Evolutionary conservation across 2,329 filamentous ascomycete species (phyloP).

Genomic region (Pseudofabraea citricarpa): DNA sequence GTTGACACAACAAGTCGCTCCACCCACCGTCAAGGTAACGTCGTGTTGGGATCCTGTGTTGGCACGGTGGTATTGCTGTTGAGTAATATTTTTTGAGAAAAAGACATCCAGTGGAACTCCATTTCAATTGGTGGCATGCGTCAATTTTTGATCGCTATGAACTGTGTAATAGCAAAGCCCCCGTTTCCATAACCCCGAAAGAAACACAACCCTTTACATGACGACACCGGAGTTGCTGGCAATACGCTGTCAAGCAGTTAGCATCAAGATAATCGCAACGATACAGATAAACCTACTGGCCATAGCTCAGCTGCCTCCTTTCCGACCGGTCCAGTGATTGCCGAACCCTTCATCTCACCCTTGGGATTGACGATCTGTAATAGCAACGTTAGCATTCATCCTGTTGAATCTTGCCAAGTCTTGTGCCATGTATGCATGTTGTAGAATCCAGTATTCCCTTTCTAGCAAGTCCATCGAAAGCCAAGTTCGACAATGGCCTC

Average conservation of each 20-base stretch:
- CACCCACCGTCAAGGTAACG: too few species aligned
- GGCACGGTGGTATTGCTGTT: too few species aligned
- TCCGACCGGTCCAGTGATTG: conserved; percentile 97
- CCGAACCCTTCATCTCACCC: conserved; percentile 99
- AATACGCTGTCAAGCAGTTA: conserved; percentile 69
- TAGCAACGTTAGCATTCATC: conserved; percentile 30
- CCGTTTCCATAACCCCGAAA: conserved; percentile 22
- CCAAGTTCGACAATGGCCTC: conserved; percentile 1
- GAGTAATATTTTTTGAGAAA: too few species aligned
- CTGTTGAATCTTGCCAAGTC: background rate
- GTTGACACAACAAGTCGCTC: too few species aligned
- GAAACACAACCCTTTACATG: conserved; percentile 71
- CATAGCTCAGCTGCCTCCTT: conserved; percentile 99
- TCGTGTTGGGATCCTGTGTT: too few species aligned
- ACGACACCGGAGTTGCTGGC: conserved; percentile 99
- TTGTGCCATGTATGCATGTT: background rate
- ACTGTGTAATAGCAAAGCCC: conserved; percentile 14
- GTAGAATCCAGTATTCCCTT: background rate
- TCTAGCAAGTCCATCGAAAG: background rate
- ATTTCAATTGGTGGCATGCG: conserved; percentile 5
- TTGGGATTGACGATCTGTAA: conserved; percentile 97
- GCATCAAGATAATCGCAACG: conserved; percentile 27
- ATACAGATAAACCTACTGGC: conserved; percentile 64
- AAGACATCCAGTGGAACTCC: background rate
- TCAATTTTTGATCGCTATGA: conserved; percentile 13